phyloP scores from a whole-genome alignment of 164 flowering plant genomes.

The Piper longum region DNA sequence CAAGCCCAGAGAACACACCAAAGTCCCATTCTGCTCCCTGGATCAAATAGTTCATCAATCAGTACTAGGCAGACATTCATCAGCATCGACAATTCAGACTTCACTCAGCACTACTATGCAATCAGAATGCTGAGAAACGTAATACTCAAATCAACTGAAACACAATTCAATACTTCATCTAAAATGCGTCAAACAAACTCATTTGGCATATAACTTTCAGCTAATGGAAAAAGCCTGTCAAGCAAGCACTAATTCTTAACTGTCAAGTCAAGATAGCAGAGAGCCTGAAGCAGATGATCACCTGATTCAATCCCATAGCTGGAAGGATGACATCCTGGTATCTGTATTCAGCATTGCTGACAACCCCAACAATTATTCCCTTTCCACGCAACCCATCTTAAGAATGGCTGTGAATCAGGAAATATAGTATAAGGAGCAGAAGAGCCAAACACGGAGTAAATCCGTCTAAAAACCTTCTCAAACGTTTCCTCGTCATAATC shows the following conservation, averaged over 20 bases:
- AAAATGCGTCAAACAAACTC: background rate
- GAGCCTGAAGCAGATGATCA: conserved; percentile 8
- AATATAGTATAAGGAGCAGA: conserved; percentile 82
- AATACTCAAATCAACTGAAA: no score
- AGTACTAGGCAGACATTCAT: background rate
- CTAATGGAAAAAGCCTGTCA: background rate
- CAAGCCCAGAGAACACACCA: conserved; percentile 92
- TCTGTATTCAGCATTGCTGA: conserved; percentile 90
- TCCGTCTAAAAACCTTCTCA: conserved; percentile 88
- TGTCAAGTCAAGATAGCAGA: background rate
- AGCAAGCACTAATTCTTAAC: background rate
- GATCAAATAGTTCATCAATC: background rate
- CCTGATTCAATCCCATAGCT: conserved; percentile 81
- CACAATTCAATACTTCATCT: no score
- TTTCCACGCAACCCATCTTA: conserved; percentile 72
- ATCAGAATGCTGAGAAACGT: no score
- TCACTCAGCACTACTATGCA: background rate
- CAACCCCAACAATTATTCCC: conserved; percentile 67
- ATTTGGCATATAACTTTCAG: background rate
- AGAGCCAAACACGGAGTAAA: conserved; percentile 87
- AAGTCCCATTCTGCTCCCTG: conserved; percentile 95
- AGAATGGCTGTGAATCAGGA: conserved; percentile 82
- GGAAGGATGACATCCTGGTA: conserved; percentile 95
- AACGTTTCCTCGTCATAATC: conserved; percentile 91
- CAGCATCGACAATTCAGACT: background rate